Conservation (phyloP, 495 filamentous ascomycete genomes). For the Aspergillus hancockii region DNA sequence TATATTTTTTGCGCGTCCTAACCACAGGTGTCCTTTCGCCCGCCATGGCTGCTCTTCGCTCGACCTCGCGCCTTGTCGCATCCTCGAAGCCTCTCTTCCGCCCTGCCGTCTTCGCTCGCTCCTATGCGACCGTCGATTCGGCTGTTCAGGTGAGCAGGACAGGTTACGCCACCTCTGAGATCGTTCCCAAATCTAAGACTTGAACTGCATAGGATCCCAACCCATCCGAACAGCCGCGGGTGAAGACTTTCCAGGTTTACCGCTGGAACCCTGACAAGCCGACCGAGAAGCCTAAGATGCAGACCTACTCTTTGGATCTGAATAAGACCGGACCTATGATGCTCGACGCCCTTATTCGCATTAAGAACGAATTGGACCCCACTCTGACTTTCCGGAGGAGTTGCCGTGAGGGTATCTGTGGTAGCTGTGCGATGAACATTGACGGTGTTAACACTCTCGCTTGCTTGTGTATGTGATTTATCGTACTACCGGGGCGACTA, state of each 20-base stretch:
- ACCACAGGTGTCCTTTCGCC: conserved; percentile 12
- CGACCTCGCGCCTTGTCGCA: conserved; percentile 64
- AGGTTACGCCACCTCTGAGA: conserved; percentile 28
- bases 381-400: conserved; percentile 93
- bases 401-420: conserved; percentile 97
- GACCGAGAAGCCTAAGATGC: conserved; percentile 89
- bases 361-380: conserved; percentile 99
- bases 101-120: conserved; percentile 45
- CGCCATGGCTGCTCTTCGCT: conserved; percentile 79
- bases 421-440: conserved; percentile 99
- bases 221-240: conserved; percentile 56
- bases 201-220: conserved; percentile 57
- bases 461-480: conserved; percentile 81
- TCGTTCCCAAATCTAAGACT: conserved; percentile 48
- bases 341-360: conserved; percentile 90
- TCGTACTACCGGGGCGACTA: background rate
- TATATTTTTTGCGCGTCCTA: conserved; percentile 12
- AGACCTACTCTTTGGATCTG: conserved; percentile 88
- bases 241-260: conserved; percentile 98
- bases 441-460: conserved; percentile 95
- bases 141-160: conserved; percentile 35
- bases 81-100: conserved; percentile 56
- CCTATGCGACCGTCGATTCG: conserved; percentile 55
- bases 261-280: conserved; percentile 96
- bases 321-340: conserved; percentile 99